phyloP scores from a whole-genome alignment of 805 yeast genomes.

The Kuraishia borneana region DNA sequence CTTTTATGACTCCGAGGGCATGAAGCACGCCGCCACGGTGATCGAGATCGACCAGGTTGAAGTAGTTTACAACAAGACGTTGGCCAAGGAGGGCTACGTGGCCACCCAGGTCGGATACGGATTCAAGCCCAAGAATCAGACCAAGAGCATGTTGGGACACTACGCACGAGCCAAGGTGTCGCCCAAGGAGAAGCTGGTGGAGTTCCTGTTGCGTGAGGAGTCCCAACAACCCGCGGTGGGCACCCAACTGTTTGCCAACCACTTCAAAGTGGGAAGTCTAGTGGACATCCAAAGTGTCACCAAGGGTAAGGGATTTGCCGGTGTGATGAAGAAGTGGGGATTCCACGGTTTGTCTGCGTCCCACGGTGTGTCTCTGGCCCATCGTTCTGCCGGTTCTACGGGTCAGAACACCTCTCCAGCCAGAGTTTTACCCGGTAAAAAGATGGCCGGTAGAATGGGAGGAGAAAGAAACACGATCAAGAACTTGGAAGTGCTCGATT shows the following conservation, averaged over 20 bases:
- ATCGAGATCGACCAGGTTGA: constrained; percentile 82
- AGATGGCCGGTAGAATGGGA: constrained; percentile 98
- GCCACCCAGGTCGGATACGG: constrained; percentile 88
- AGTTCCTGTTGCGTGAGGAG: constrained; percentile 66
- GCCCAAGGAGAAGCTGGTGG: constrained; percentile 67
- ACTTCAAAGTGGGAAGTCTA: constrained; percentile 70
- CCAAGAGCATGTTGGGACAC: constrained; percentile 61
- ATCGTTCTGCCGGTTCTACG: constrained; percentile 94
- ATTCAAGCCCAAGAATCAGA: constrained; percentile 49
- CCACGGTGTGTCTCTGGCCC: constrained; percentile 91
- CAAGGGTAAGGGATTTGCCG: constrained; percentile 95
- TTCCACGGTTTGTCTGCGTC: constrained; percentile 85
- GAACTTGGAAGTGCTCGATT: constrained; percentile 67
- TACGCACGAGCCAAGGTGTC: constrained; percentile 71
- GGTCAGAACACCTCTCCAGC: constrained; percentile 96
- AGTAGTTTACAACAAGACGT: constrained; percentile 63
- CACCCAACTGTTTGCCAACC: constrained; percentile 69
- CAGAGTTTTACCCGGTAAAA: constrained; percentile 90
- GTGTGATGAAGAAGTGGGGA: constrained; percentile 94
- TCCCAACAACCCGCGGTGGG: constrained; percentile 67
- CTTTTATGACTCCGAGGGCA: constrained; percentile 54
- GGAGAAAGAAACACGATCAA: constrained; percentile 60
- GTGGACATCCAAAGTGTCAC: constrained; percentile 73
- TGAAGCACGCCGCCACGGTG: constrained; percentile 72
- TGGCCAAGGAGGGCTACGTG: constrained; percentile 64